A percentile compares a stretch with the other conserved stretches of the same genome.
Conservation (phyloP, 495 filamentous ascomycete species). For the Penicillium pancosmium region DNA sequence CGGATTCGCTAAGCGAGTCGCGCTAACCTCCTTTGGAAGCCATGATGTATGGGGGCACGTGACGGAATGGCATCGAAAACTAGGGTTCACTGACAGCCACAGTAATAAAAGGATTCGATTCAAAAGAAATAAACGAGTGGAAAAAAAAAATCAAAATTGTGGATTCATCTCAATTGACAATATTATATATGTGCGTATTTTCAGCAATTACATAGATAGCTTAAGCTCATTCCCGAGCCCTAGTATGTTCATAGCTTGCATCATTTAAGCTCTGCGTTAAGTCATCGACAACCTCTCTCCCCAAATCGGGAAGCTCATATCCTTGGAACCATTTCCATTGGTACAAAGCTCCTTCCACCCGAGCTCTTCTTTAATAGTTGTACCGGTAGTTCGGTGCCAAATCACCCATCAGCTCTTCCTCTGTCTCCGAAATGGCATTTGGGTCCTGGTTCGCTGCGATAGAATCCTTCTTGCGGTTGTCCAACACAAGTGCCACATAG, state of each 20-base stretch:
- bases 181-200: slow-evolving; percentile 1
- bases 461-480: slow-evolving; percentile 70
- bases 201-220: not conserved
- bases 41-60: slow-evolving; percentile 16
- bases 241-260: not conserved
- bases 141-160: slow-evolving; percentile 7
- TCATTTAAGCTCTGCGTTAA: slow-evolving; percentile 1
- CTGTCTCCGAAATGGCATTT: slow-evolving; percentile 25
- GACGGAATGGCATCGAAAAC: slow-evolving; percentile 18
- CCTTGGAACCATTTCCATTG: slow-evolving; percentile 1
- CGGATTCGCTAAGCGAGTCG: slow-evolving; percentile 43
- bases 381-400: slow-evolving; percentile 47
- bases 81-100: slow-evolving; percentile 18
- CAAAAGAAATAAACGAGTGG: not conserved
- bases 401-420: slow-evolving; percentile 41
- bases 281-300: slow-evolving; percentile 1
- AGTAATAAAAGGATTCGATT: not conserved
- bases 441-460: slow-evolving; percentile 22
- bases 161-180: slow-evolving; percentile 5
- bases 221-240: not conserved
- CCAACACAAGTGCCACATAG: slow-evolving; percentile 54
- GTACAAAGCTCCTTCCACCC: slow-evolving; percentile 1
- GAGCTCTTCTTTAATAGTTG: slow-evolving; percentile 28
- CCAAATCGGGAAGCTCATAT: not conserved
- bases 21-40: slow-evolving; percentile 36